Percentiles rank a stretch among this genome's conserved stretches.
Conservation (phyloP, 208 protist genomes). For the Herpetomonas tarakana region DNA sequence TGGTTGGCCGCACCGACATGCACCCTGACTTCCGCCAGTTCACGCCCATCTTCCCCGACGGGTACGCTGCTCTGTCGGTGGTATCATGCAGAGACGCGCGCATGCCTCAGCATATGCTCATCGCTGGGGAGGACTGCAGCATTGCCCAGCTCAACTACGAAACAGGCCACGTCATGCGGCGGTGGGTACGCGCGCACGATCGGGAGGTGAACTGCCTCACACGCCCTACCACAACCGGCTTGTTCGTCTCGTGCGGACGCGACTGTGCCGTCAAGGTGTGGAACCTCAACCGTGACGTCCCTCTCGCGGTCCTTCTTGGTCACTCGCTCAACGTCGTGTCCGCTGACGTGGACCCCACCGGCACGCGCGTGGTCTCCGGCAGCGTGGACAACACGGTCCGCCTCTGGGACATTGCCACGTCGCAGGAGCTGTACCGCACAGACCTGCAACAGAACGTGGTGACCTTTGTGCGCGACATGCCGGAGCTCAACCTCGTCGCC, state of each 20-base stretch:
- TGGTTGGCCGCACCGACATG: slow-evolving; percentile 23
- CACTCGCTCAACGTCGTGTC: slow-evolving; percentile 64
- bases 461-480: slow-evolving; percentile 61
- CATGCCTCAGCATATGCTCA: slow-evolving; percentile 43
- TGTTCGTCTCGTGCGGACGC: slow-evolving; percentile 54
- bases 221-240: slow-evolving; percentile 28
- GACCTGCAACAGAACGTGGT: slow-evolving; percentile 78
- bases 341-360: slow-evolving; percentile 30
- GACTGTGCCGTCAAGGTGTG: slow-evolving; percentile 70
- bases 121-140: slow-evolving; percentile 52
- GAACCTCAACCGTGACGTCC: slow-evolving; percentile 34
- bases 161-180: slow-evolving; percentile 51
- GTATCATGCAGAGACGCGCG: slow-evolving; percentile 48
- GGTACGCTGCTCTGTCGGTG: slow-evolving; percentile 38
- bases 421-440: slow-evolving; percentile 51
- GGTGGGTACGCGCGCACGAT: slow-evolving; percentile 49
- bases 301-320: slow-evolving; percentile 35
- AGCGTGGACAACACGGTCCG: slow-evolving; percentile 80
- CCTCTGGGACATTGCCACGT: slow-evolving; percentile 56
- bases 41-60: slow-evolving; percentile 30
- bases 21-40: slow-evolving; percentile 55
- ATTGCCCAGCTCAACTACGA: slow-evolving; percentile 62
- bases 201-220: slow-evolving; percentile 63
- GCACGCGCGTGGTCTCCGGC: slow-evolving; percentile 46
- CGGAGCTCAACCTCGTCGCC: slow-evolving; percentile 52